Evolutionary conservation across 2,329 filamentous ascomycete genomes (phyloP), one percentile per base, ranked within the genome.

Genomic region (Eutypella sp.): DNA sequence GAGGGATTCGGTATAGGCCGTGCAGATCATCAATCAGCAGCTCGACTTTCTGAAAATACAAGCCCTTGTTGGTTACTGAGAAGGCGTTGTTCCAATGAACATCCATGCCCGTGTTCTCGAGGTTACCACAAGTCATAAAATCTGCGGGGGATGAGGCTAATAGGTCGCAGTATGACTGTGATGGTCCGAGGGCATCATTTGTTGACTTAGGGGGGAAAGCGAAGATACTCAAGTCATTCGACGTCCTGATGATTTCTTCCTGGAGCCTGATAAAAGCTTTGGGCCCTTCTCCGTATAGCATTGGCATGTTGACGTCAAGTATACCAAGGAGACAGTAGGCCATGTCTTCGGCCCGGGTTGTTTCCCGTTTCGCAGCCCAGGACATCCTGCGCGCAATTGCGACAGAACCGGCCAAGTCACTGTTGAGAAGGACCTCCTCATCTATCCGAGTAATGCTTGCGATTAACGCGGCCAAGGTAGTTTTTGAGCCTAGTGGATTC

Each of bases 281-380:
- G 11, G 39, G 36, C 22, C 33, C 34, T 29, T 48, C 43, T 33
- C 43, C 43, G 18, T 48, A 48, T 34, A 48, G 34, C 19, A 48
- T 23, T 29, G 47, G 47, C 43, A 46, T 46, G 19, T 48, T 42
- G 13, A 46, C 47, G 11, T 46, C 43, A 36, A 48, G 43, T 15
- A 48, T 42, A 4, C 47, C 40, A 16, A 48, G 22, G 13, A 46
- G 33, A 27, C 43, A 46, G 36, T 46, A 48, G n/a, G 47, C 47
- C 8, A 40, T 39, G 10, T 48, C 47, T 38, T 48, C 47, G 6
- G 38, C 22, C 22, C 47, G 31, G 1, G 43, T 48, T 4, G 47
- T 48, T n/a, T 31, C 16, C 16, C 47, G 16, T 3, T 33, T 22
- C n/a, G 47, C 31, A 2, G 42, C 47, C 43, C 43, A 48, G 15